Evolutionary conservation across 192 early-diverging fungal species (phyloP), one percentile per base, ranked within the genome.

Genomic region (Backusella morwellensis): DNA sequence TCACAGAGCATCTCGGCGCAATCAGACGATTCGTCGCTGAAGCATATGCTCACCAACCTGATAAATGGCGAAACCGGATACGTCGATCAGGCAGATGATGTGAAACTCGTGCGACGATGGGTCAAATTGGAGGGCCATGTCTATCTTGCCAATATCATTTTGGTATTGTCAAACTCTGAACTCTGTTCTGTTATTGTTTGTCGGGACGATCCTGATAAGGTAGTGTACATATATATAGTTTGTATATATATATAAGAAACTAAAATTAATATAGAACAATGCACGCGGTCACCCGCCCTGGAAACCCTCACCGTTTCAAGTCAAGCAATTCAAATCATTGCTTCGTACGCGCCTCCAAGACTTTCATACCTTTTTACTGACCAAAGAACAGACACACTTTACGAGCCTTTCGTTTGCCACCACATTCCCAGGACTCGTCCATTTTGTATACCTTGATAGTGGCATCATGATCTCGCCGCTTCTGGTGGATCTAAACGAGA

Each of bases 371-470:
- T 82, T 78, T 54, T 68, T 82, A 23, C 26, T 78, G 19, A 77
- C 70, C 11, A 82, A 78, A 40, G 80, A 82, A 63, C 56, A 69
- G n/a, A 70, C 77, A 1, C 80, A 82, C 56, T 82, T 82, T 19
- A 78, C 80, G 14, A 75, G 75, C 32, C 56, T 82, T 3, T 82
- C 80, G 1, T 77, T 82, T 56, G 52, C 68, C n/a, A 52, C 66
- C 15, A 68, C 47, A 23, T 82, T 78, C 40, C 80, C 80, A 34
- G 80, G 80, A 0, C 63, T 82, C 0, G 76, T 78, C 12, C 80
- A 82, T 69, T 82, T 82, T 75, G 56, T 82, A 19, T 66, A 82
- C 66, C 40, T 78, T 1, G 44, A 82, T 29, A 44, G 69, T 40
- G 80, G 77, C 11, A 41, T 74, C 19, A 75, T 82, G 73, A 6